Conservation (phyloP, 2,329 filamentous ascomycete species). For the Diaporthe citriasiana region DNA sequence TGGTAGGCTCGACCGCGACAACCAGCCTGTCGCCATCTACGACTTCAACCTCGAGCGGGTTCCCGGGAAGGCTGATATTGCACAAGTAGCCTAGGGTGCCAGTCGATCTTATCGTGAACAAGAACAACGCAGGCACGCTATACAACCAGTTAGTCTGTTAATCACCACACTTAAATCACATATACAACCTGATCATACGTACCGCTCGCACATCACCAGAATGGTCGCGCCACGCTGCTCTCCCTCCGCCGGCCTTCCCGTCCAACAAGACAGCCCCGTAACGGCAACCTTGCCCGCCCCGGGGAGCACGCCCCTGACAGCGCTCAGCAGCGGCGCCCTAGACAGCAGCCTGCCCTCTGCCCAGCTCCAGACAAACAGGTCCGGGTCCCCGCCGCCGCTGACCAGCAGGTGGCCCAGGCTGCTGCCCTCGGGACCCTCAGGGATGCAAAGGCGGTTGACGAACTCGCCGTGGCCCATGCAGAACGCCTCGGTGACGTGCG, state of each 20-base stretch:
- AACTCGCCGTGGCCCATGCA: constrained; percentile 92
- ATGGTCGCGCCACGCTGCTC: constrained; percentile 45
- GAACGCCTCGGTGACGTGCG: constrained; percentile 89
- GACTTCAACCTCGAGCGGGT: constrained; percentile 70
- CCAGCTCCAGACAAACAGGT: constrained; percentile 90
- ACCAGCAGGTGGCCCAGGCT: constrained; percentile 73
- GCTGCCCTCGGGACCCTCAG: constrained; percentile 50
- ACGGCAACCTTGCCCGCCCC: constrained; percentile 62
- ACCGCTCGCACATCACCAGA: constrained; percentile 60
- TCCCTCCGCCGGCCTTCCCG: constrained; percentile 36
- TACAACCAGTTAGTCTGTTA: constrained; percentile 43
- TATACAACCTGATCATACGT: constrained; percentile 48
- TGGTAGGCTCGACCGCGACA: constrained; percentile 56
- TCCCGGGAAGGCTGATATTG: constrained; percentile 72
- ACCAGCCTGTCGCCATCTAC: constrained; percentile 50
- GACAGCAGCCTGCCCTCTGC: constrained; percentile 65
- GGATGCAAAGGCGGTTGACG: constrained; percentile 81
- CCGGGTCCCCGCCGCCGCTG: constrained; percentile 88
- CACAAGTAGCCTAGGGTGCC: constrained; percentile 64
- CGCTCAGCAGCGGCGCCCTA: constrained; percentile 65
- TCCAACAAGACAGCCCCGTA: constrained; percentile 56
- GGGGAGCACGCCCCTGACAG: constrained; percentile 55
- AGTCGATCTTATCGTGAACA: constrained; percentile 67
- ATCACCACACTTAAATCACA: constrained; percentile 19
- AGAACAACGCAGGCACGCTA: constrained; percentile 74